These are phyloP conservation scores for Emergomyces orientalis DNA, from an alignment of 2,329 filamentous ascomycete genomes.

Conservation along the genomic window DNA sequence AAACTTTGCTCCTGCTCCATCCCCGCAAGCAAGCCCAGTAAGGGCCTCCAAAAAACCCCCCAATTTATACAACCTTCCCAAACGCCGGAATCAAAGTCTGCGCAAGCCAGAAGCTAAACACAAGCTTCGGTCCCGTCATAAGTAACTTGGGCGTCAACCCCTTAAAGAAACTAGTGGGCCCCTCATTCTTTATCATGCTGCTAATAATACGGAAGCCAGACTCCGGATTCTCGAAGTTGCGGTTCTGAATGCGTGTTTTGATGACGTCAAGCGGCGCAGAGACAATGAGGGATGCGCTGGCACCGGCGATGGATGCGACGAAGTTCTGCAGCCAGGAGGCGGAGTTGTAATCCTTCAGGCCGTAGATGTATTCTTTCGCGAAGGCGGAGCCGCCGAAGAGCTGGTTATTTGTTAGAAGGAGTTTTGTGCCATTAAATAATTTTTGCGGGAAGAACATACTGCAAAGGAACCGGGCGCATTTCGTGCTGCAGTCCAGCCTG, in stretches of 20 bases:
- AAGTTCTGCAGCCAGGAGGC: slow-evolving; percentile 96
- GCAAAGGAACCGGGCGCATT: slow-evolving; percentile 97
- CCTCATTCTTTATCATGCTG: slow-evolving; percentile 91
- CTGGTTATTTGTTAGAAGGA: slow-evolving; percentile 35
- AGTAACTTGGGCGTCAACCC: slow-evolving; percentile 92
- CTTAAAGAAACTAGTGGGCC: slow-evolving; percentile 87
- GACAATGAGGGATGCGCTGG: slow-evolving; percentile 87
- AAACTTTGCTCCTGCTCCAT: background rate
- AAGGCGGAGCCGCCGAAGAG: slow-evolving; percentile 96
- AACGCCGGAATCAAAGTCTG: slow-evolving; percentile 96
- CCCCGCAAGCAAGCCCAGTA: too few species aligned
- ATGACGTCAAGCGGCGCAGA: slow-evolving; percentile 96
- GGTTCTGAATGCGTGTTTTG: slow-evolving; percentile 97
- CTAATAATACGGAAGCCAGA: slow-evolving; percentile 82
- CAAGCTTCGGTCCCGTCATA: slow-evolving; percentile 98
- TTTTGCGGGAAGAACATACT: slow-evolving; percentile 45
- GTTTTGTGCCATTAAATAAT: slow-evolving; percentile 5
- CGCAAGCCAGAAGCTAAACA: slow-evolving; percentile 99
- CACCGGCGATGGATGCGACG: slow-evolving; percentile 87
- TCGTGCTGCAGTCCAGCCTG: slow-evolving; percentile 93
- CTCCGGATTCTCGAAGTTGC: slow-evolving; percentile 97
- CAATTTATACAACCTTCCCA: slow-evolving; percentile 52
- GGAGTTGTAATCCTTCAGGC: slow-evolving; percentile 86
- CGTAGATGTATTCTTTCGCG: slow-evolving; percentile 92
- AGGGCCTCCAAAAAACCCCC: background rate